Evolutionary conservation across 1,139 yeast species (phyloP).

Genomic region (Diutina sp.): DNA sequence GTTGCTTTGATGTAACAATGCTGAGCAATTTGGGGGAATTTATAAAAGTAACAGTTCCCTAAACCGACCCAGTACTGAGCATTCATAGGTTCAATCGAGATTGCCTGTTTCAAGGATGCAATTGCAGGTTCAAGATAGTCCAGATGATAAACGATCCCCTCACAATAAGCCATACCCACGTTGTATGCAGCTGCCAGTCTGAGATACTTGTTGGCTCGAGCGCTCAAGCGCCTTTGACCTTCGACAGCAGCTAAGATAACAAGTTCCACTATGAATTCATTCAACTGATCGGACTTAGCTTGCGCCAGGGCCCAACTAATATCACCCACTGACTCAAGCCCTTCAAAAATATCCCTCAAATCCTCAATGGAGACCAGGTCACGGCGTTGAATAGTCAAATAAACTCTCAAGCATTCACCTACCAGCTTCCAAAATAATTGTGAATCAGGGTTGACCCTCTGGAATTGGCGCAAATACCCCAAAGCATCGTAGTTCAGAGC

Average conservation of each 20-base stretch:
- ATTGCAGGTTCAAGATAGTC: constrained; percentile 31
- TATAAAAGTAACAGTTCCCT: constrained; percentile 53
- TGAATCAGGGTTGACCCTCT: constrained; percentile 20
- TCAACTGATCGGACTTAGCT: neutral
- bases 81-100: constrained; percentile 57
- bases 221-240: neutral
- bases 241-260: neutral
- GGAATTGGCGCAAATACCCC: constrained; percentile 30
- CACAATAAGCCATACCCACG: constrained; percentile 53
- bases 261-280: neutral
- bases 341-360: constrained; percentile 19
- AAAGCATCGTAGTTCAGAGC: constrained; percentile 33
- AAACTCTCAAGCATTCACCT: constrained; percentile 36
- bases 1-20: constrained; percentile 85
- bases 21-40: constrained; percentile 66
- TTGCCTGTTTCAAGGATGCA: constrained; percentile 45
- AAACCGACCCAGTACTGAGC: constrained; percentile 71
- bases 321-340: constrained; percentile 6
- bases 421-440: constrained; percentile 43
- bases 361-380: constrained; percentile 31
- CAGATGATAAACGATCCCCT: constrained; percentile 6
- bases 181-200: constrained; percentile 56
- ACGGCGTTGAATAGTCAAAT: constrained; percentile 29
- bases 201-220: constrained; percentile 27
- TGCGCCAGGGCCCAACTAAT: neutral